Base-by-base conservation (phyloP, 225 moss, liverwort and hornwort genomes). In the Straminergon stramineum region DNA sequence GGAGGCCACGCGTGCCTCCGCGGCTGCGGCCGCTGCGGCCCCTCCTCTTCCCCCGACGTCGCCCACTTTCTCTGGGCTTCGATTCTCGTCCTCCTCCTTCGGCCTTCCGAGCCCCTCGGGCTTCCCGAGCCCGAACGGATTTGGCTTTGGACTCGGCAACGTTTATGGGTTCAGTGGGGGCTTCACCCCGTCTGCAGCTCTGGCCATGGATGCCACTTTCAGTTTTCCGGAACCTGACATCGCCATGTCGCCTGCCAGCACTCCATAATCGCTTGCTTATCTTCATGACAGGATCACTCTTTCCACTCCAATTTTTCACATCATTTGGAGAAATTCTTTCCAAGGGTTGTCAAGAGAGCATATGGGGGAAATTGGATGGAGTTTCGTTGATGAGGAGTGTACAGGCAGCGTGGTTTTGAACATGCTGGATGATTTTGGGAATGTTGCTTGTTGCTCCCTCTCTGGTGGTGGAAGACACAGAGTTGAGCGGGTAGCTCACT, bases 221-320 rank as follows among this genome's bases (percentile, higher is more conserved):
- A 93, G 92, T 84, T 94, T 94, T 65, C 94, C 94, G 4, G 94
- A 94, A 81, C 93, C 92, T 23, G 92, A 94, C 76, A 90, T 94
- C 69, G 84, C 90, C 15, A 93, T 94, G 94, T 92, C 94, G 21
- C 90, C 93, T 30, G 91, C 93, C 75, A 84, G 68, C 70, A 86
- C 89, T 87, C 90, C 92, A 28, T 94, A 81, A 90, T 52, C 41
- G 31, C 79, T 52, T 62, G 21, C 26, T 69, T 30, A 43, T 28
- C 53, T 64, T 66, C 37, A 17, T 87, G 55, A 58, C 53, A 84
- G 61, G 64, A 31, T 39, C 58, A 63, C 88, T 64, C 62, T 62
- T 74, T 63, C 69, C 83, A 15, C 45, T 43, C 89, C 83, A 41
- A 75, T 83, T 64, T 75, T 77, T 39, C 51, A 35, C 61, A 84